phyloP scores from a whole-genome alignment of 2,329 filamentous ascomycete species.

The Cylindrodendrum hubeiense region DNA sequence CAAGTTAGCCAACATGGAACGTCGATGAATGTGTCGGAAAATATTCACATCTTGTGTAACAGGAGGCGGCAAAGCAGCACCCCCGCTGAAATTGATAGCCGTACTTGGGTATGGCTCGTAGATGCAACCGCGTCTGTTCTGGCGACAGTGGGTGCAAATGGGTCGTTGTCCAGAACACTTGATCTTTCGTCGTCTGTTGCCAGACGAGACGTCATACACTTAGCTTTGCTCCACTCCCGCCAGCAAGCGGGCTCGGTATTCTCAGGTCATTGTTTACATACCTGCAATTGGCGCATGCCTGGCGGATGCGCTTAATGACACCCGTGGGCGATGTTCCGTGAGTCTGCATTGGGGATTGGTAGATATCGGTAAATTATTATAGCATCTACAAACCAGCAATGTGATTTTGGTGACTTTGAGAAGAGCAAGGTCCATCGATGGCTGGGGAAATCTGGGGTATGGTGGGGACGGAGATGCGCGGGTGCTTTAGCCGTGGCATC shows the following conservation, averaged over 20 bases:
- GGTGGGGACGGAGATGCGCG: background rate
- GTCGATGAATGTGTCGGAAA: background rate
- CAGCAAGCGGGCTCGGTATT: background rate
- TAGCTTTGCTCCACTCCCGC: background rate
- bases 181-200: conserved; percentile 26
- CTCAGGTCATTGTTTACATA: no score
- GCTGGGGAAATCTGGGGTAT: conserved; percentile 10
- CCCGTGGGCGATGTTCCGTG: conserved; percentile 11
- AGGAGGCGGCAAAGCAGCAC: background rate
- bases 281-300: conserved; percentile 32
- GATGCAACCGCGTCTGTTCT: conserved; percentile 21
- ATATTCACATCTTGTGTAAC: background rate
- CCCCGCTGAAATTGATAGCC: background rate
- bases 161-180: conserved; percentile 33
- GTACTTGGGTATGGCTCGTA: conserved; percentile 22
- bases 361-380: background rate
- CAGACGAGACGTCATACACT: background rate
- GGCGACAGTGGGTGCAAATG: conserved; percentile 26
- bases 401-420: no score
- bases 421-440: background rate
- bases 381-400: background rate
- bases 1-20: background rate
- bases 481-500: background rate
- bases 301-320: conserved; percentile 31
- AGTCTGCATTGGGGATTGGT: background rate